A percentile compares a stretch with the other conserved stretches of the same genome.
Conservation (phyloP, 2,329 filamentous ascomycete genomes). For the Truncatella angustata region DNA sequence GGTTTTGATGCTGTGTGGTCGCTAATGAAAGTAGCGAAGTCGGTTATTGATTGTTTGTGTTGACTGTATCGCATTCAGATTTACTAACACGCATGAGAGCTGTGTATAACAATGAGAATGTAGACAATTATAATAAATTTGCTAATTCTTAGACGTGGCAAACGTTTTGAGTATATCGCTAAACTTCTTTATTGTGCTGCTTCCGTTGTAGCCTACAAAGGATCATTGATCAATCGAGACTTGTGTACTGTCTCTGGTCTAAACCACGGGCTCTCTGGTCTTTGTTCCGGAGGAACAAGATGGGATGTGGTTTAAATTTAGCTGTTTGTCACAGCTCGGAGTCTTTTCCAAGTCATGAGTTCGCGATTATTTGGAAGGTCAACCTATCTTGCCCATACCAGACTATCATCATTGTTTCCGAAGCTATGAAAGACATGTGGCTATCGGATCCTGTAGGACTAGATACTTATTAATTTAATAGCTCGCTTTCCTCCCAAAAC, state of each 20-base stretch:
- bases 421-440: no score
- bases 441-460: no score
- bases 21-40: not conserved
- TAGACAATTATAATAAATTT: not conserved
- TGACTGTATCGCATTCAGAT: not conserved
- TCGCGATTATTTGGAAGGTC: no score
- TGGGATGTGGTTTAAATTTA: no score
- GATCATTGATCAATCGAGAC: not conserved
- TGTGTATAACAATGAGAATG: not conserved
- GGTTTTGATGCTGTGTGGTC: not conserved
- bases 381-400: no score
- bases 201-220: constrained; percentile 5
- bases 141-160: not conserved
- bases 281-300: no score
- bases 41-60: not conserved
- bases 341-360: no score
- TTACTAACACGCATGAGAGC: not conserved
- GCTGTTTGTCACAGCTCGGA: no score
- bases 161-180: not conserved
- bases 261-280: no score
- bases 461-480: no score
- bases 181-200: not conserved
- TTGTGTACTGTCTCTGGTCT: not conserved
- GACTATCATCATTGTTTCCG: no score
- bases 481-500: no score